Evolutionary conservation across 2,329 filamentous ascomycete species (phyloP), one percentile per base, ranked within the genome.

Genomic region (Clonostachys solani): DNA sequence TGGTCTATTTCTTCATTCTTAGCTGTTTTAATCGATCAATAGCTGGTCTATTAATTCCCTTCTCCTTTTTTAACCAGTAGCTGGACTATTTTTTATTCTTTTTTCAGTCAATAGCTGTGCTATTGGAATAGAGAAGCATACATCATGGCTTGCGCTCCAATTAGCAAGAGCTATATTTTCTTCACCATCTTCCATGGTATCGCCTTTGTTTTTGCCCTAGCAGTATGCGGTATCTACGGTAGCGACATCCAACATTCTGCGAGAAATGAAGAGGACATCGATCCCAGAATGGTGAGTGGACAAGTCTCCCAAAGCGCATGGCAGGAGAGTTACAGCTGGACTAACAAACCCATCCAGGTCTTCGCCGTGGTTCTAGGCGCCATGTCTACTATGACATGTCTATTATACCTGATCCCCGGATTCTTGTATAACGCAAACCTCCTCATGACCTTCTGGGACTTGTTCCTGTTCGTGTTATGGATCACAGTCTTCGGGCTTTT

Each of bases 401-500:
- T 86, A 9, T 60, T 89, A 41, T 89, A 87, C 66, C 71, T 84
- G 46, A 60, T 89, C 10, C 81, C 87, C 5, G 77, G 83, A 54
- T 65, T 86, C 47, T 59, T 80, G 42, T 73, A 75, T 50, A 67
- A 77, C 52, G 71, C 72, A 18, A 59, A 63, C 42, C 34, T 68
- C 29, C 53, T 72, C 42, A 68, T 81, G 46, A 87, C 88, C 60
- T 67, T 73, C 44, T 90, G 88, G 84, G 86, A 91, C 64, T 68
- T 75, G 35, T 61, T 92, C 15, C 67, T 95, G 16, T 88, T 87
- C 56, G 73, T 94, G 52, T 77, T 95, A 33, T 95, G 89, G 85
- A 81, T 90, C 50, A 80, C 83, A 3, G 74, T 94, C 6, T 95
- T 95, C 62, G 91, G 89, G 16, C 71, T 94, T 50, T 96, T 96